These are phyloP conservation scores for Pseudogymnoascus destructans DNA, from an alignment of 2,329 filamentous ascomycete genomes.

Conservation along the genomic window DNA sequence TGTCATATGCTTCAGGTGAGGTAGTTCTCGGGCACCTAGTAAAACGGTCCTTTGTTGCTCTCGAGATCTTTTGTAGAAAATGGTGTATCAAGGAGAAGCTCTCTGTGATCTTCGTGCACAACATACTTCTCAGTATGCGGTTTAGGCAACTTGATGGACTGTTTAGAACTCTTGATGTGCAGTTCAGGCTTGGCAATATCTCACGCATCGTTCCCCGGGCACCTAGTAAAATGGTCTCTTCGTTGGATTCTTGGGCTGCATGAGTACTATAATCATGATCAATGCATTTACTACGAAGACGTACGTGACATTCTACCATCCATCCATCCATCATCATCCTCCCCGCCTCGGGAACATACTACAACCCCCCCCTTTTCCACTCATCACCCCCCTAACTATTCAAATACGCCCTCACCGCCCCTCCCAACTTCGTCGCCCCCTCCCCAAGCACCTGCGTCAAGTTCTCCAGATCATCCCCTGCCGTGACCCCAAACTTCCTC, in stretches of 20 bases:
- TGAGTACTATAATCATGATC: neutral
- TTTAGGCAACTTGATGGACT: too few relatives aligned
- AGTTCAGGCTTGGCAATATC: too few relatives aligned
- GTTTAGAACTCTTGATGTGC: too few relatives aligned
- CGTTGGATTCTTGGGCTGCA: neutral
- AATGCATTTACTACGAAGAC: neutral
- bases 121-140: too few relatives aligned
- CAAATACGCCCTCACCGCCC: conserved; percentile 52
- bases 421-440: conserved; percentile 72
- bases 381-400: conserved; percentile 24
- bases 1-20: too few relatives aligned
- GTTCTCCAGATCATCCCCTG: conserved; percentile 91
- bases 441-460: conserved; percentile 72
- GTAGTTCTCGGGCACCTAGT: too few relatives aligned
- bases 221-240: too few relatives aligned
- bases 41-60: too few relatives aligned
- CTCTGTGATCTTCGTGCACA: too few relatives aligned
- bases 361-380: neutral
- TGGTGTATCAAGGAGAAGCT: too few relatives aligned
- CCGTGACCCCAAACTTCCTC: conserved; percentile 86
- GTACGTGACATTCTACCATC: neutral
- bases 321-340: neutral
- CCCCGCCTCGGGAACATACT: neutral
- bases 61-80: too few relatives aligned
- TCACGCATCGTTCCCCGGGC: too few relatives aligned